phyloP scores from a whole-genome alignment of 78 protist species.

The Polysphondylium violaceum region DNA sequence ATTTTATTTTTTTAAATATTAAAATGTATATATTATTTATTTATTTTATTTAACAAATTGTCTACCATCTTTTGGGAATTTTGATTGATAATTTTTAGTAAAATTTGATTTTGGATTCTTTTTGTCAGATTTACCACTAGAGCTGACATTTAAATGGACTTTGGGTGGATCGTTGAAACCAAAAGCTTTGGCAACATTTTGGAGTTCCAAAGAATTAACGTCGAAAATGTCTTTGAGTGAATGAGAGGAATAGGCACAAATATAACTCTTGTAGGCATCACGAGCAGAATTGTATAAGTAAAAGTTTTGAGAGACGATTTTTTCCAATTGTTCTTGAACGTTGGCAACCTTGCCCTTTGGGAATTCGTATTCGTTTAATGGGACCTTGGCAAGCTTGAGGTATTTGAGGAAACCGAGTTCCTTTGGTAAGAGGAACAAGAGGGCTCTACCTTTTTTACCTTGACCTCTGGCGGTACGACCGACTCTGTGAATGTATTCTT shows the following conservation, averaged over 20 bases:
- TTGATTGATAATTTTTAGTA: slow-evolving; percentile 7
- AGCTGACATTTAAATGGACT: slow-evolving; percentile 18
- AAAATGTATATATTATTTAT: too few relatives aligned
- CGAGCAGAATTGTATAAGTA: slow-evolving; percentile 94
- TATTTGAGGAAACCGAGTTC: slow-evolving; percentile 97
- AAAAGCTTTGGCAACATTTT: slow-evolving; percentile 60
- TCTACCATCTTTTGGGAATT: slow-evolving; percentile 29
- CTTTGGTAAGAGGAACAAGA: slow-evolving; percentile 97
- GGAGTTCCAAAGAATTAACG: slow-evolving; percentile 91
- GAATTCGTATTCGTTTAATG: slow-evolving; percentile 97
- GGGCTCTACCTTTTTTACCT: slow-evolving; percentile 93
- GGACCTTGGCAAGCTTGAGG: slow-evolving; percentile 91
- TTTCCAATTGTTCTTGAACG: slow-evolving; percentile 95
- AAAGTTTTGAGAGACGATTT: slow-evolving; percentile 96
- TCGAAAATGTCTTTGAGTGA: slow-evolving; percentile 94
- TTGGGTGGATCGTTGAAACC: slow-evolving; percentile 84
- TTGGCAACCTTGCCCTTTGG: slow-evolving; percentile 95
- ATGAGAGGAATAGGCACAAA: slow-evolving; percentile 97
- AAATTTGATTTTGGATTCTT: slow-evolving; percentile 6
- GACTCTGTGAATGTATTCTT: slow-evolving; percentile 97
- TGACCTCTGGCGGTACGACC: slow-evolving; percentile 99
- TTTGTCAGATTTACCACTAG: slow-evolving; percentile 21
- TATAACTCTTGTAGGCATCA: slow-evolving; percentile 97
- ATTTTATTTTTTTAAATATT: too few relatives aligned
- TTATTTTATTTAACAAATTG: slow-evolving; percentile 31